Base-by-base conservation (phyloP, 805 yeast genomes). In the Cyberlindnera sargentensis region DNA sequence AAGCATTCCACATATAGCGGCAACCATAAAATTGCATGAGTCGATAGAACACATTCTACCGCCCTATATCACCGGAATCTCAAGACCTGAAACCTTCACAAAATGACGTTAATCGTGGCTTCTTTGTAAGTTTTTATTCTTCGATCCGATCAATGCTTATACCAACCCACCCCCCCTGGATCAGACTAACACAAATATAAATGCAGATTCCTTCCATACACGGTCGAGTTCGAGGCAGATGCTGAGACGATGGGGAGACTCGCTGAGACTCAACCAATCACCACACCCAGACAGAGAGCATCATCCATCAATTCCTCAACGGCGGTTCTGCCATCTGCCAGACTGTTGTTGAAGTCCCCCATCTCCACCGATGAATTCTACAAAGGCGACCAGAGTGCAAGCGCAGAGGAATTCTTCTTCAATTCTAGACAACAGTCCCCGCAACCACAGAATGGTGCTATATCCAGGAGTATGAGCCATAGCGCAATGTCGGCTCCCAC, bases 61-160 rank as follows among this genome's bases (percentile, higher is more conserved):
- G 20, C 20, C 20, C 20, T 15, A 15, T 15, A 15, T 15, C 20
- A 15, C 20, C 20, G 20, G 20, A 15, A 15, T 15, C 20, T 15
- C 20, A 15, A 15, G 1, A 15, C 20, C 20, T 15, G 20, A 15
- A 15, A 8, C 8, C 10, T 29, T 3, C 8, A 10, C 31, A 39
- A 25, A 34, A 83, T 83, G 90, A 78, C 87, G 8, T 67, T 82
- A 26, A 76, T 81, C 36, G 75, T 84, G 27, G 89, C 84, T 11
- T 80, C 91, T 11, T 65, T 84, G 77, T 76, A 71, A 53, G 82
- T 76, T 49, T 43, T 8, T 20, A n/a, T 38, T 7, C 30, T 6
- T 9, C 34, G 15, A 28, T 24, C 27, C 31, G 31, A 11, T 9
- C 11, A 29, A 28, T 36, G 26, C 31, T 23, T 4, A 23, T 9